Evolutionary conservation across 2,329 filamentous ascomycete genomes (phyloP), one percentile per base, ranked within the genome.

Genomic region (Domatiomyces globalis): DNA sequence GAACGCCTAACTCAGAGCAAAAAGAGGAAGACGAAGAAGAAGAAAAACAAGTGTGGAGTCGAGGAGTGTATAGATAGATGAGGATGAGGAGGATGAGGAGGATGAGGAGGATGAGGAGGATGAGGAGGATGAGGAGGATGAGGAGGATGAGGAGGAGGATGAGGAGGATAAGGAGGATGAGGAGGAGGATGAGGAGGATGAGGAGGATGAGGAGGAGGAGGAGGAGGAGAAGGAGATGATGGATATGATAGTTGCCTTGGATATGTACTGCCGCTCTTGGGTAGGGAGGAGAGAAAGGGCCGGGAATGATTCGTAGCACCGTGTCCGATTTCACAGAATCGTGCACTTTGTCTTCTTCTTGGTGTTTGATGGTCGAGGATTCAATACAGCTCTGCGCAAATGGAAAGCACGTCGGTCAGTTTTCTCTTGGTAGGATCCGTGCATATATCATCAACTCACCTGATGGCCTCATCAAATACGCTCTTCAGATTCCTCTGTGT

Each of bases 401-500:
- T 2, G 9, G 29, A 33, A 9, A 33, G 29, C 29, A 39, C n/a
- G 22, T 12, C 17, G 44, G 52, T 49, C 19, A 36, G 54, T 12
- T 17, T 25, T 6, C n/a, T n/a, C n/a, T n/a, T n/a, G n/a, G n/a
- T n/a, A n/a, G n/a, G n/a, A n/a, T n/a, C n/a, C n/a, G n/a, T n/a
- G n/a, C n/a, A n/a, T n/a, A n/a, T n/a, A n/a, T n/a, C n/a, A n/a
- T n/a, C n/a, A n/a, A 71, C 83, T 62, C 73, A 96, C 92, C 92
- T 84, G 66, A 98, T 98, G 33, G 92, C 92, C 72, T 95, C 90
- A 66, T 98, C 92, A 66, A 98, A 98, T 47, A 98, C 92, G 63
- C 87, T 94, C 82, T 98, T 98, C 62, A 98, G 71, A 69, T 95
- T 95, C 65, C 90, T 78, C 75, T 96, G 92, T 39, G 92, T 98